These are phyloP conservation scores for Combretum micranthum DNA, from an alignment of 345 rosid species.

Conservation along the genomic window DNA sequence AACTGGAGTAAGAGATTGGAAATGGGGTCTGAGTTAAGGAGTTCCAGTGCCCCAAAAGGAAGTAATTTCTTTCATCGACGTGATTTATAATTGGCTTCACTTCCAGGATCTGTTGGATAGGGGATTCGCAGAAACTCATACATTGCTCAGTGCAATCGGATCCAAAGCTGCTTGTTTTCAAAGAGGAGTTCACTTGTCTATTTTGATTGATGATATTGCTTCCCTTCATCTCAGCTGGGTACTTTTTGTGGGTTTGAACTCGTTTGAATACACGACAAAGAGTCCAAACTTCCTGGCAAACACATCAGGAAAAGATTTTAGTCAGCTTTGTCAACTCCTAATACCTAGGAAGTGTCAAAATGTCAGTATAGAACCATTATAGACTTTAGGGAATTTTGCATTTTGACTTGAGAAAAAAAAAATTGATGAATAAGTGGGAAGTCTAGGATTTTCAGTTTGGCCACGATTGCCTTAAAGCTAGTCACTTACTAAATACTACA, in stretches of 20 bases:
- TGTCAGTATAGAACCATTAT: too few relatives aligned
- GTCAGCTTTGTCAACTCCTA: neutral
- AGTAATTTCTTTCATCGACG: constrained; percentile 18
- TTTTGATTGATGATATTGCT: constrained; percentile 14
- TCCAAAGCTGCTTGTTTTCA: constrained; percentile 50
- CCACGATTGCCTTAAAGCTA: too few relatives aligned
- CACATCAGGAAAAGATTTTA: neutral
- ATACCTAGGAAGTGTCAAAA: neutral
- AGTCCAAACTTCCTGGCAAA: constrained; percentile 74
- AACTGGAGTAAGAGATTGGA: constrained; percentile 14
- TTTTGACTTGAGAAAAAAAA: too few relatives aligned
- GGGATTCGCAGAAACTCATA: constrained; percentile 25
- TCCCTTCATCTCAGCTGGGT: constrained; percentile 21
- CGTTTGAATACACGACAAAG: constrained; percentile 74
- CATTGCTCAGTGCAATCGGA: constrained; percentile 33
- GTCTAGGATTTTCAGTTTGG: too few relatives aligned
- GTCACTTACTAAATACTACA: too few relatives aligned
- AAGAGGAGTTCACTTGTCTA: constrained; percentile 25
- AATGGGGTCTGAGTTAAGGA: constrained; percentile 15
- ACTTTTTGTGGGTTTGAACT: constrained; percentile 33
- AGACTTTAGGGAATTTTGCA: too few relatives aligned
- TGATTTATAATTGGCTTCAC: constrained; percentile 16
- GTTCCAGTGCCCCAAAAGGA: constrained; percentile 7
- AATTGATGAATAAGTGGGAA: too few relatives aligned
- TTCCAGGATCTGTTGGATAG: constrained; percentile 9